These are phyloP conservation scores for Suillus occidentalis DNA, from an alignment of 768 basidiomycete species.

Conservation along the genomic window DNA sequence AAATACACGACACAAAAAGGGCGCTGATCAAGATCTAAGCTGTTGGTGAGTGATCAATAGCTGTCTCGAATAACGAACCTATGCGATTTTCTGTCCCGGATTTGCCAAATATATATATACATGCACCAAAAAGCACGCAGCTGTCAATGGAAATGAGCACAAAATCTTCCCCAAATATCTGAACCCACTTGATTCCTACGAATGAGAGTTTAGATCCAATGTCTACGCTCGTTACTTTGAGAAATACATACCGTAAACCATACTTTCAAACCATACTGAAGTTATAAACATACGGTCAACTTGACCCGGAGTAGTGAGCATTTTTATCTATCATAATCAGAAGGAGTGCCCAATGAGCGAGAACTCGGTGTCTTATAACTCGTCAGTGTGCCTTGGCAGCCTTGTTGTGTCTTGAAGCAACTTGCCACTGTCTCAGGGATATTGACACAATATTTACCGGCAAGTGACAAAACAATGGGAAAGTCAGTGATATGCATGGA, in stretches of 20 bases:
- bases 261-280: constrained; percentile 6
- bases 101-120: constrained; percentile 5
- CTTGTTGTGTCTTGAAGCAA: constrained; percentile 2
- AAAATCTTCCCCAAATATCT: not conserved
- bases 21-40: constrained; percentile 4
- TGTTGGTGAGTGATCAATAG: not conserved
- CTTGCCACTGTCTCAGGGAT: not conserved
- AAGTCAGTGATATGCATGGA: not conserved
- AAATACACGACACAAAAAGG: constrained; percentile 2
- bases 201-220: not conserved
- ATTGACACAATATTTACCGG: not conserved
- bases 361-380: not conserved
- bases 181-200: constrained; percentile 10
- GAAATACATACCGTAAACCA: constrained; percentile 2
- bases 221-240: not conserved
- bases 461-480: not conserved
- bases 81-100: not conserved
- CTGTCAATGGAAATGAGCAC: constrained; percentile 1
- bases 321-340: not conserved
- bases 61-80: not conserved
- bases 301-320: not conserved
- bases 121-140: constrained; percentile 9
- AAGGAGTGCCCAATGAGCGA: not conserved
- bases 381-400: not conserved
- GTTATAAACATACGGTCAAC: constrained; percentile 5